Percentiles rank a stretch among this genome's conserved stretches.
Conservation (phyloP, 345 rosid species). For the Pistacia integerrima region DNA sequence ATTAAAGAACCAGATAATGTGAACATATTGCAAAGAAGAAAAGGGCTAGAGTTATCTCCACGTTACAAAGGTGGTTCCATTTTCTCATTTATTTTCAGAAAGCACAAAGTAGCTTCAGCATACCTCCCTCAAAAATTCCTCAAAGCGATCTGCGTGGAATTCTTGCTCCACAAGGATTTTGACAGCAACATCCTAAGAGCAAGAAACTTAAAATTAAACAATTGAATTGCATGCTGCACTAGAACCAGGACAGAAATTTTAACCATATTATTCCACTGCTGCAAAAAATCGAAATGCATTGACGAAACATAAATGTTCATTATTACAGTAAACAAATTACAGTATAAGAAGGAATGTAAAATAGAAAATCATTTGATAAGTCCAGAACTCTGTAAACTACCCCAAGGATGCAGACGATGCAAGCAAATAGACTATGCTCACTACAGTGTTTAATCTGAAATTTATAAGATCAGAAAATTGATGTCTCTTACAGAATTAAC, state of each 20-base stretch:
- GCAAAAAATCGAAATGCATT: background rate
- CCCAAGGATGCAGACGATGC: background rate
- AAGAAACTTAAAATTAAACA: slow-evolving; percentile 17
- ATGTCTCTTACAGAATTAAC: too few relatives aligned
- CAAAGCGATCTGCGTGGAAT: slow-evolving; percentile 39
- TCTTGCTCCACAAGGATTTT: slow-evolving; percentile 59
- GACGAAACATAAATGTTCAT: background rate
- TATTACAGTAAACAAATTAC: background rate
- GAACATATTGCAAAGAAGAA: slow-evolving; percentile 2
- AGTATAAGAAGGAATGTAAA: background rate
- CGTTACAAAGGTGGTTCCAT: background rate
- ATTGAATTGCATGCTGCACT: background rate
- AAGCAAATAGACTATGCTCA: too few relatives aligned
- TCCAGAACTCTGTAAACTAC: background rate
- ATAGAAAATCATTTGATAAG: background rate
- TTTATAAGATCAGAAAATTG: too few relatives aligned
- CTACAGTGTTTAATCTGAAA: too few relatives aligned
- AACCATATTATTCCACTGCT: background rate
- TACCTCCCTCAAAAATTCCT: slow-evolving; percentile 57
- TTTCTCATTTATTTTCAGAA: background rate
- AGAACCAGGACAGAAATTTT: slow-evolving; percentile 1
- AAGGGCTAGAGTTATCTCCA: background rate
- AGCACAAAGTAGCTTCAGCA: slow-evolving; percentile 11
- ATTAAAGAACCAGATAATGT: background rate
- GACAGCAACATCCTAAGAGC: slow-evolving; percentile 59